These are phyloP conservation scores for Xylaria sp. DNA, from an alignment of 2,329 filamentous ascomycete genomes.

Conservation along the genomic window DNA sequence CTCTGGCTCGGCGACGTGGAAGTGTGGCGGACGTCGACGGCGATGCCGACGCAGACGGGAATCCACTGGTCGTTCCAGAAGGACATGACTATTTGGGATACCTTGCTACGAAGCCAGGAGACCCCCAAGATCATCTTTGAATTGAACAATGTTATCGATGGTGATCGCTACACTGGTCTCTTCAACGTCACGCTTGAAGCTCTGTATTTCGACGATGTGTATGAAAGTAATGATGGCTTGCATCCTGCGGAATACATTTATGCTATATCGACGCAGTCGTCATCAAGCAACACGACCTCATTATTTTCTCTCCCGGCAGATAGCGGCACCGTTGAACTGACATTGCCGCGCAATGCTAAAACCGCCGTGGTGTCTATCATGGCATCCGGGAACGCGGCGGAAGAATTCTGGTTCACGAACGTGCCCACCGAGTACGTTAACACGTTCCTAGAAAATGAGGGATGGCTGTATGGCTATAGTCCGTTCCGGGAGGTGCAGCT, in stretches of 20 bases:
- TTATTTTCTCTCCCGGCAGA: conserved; percentile 66
- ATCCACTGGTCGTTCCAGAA: conserved; percentile 68
- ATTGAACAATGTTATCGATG: conserved; percentile 66
- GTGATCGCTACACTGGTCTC: conserved; percentile 65
- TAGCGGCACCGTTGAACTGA: conserved; percentile 60
- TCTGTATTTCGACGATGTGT: conserved; percentile 57
- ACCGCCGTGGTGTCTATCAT: conserved; percentile 71
- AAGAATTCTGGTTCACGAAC: conserved; percentile 79
- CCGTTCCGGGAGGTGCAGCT: conserved; percentile 76
- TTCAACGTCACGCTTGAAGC: conserved; percentile 70
- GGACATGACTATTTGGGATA: conserved; percentile 68
- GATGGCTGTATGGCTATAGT: conserved; percentile 67
- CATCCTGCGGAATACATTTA: conserved; percentile 48
- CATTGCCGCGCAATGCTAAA: conserved; percentile 65
- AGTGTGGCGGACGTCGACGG: conserved; percentile 72
- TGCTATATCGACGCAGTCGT: conserved; percentile 58
- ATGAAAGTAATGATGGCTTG: conserved; percentile 43
- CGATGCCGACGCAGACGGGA: conserved; percentile 67
- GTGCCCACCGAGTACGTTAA: conserved; percentile 66
- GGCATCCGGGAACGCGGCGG: conserved; percentile 71
- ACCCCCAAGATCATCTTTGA: conserved; percentile 71
- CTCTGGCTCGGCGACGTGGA: conserved; percentile 73
- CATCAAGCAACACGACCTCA: conserved; percentile 60
- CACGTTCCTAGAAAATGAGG: conserved; percentile 63
- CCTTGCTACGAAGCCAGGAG: conserved; percentile 59